Percentiles rank a stretch among this genome's conserved stretches.
Evolutionary conservation across 73 alveolate genomes (phyloP).

Genomic region (Tetrahymena malaccensis): DNA sequence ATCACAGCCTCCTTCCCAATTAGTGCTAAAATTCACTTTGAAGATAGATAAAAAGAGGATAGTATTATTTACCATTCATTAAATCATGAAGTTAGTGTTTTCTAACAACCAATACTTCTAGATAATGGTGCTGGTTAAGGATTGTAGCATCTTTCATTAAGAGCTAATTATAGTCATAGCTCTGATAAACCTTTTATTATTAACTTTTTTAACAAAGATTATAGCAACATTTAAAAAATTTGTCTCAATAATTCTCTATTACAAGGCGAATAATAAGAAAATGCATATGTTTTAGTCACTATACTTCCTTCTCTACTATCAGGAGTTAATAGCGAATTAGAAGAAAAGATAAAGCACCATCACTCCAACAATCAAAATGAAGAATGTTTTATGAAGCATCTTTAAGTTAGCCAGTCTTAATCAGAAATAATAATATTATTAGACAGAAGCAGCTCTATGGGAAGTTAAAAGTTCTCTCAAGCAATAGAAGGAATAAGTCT

Average conservation of each 20-base stretch:
- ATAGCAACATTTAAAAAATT: background rate
- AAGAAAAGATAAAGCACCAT: background rate
- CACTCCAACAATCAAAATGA: background rate
- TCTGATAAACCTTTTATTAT: background rate
- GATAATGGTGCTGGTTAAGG: background rate
- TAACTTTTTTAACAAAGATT: background rate
- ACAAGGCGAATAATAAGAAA: background rate
- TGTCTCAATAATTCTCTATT: background rate
- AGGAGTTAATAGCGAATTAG: background rate
- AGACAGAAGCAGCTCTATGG: background rate
- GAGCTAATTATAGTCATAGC: background rate
- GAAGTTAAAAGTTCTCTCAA: background rate
- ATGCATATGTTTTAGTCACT: background rate
- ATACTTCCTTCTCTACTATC: background rate
- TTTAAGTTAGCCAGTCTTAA: background rate
- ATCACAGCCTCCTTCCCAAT: background rate
- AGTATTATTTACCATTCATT: background rate
- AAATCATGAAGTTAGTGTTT: background rate
- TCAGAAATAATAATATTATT: background rate
- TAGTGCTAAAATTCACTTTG: background rate
- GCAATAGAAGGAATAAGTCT: background rate
- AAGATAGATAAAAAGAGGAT: background rate
- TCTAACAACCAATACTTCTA: background rate
- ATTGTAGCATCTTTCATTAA: background rate
- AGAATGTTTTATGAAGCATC: background rate